A percentile compares a stretch with the other conserved stretches of the same genome.
phyloP scores from a whole-genome alignment of 441 rosid species.

The Populus tomentosa region DNA sequence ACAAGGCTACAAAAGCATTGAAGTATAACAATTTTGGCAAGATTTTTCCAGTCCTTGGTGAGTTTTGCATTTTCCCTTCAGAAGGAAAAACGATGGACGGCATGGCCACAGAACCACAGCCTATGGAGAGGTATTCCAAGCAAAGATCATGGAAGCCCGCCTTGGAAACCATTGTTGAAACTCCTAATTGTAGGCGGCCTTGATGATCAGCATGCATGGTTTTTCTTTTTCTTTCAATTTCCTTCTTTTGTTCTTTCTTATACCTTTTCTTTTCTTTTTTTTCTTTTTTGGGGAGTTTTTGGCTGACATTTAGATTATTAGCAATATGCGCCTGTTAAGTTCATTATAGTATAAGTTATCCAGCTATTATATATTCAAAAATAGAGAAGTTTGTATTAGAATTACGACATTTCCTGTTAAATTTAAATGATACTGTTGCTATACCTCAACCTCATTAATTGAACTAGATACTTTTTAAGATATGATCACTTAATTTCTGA shows the following conservation, averaged over 20 bases:
- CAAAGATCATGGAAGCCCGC: conserved; percentile 63
- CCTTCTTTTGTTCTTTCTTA: background rate
- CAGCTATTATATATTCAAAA: background rate
- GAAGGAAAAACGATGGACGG: conserved; percentile 17
- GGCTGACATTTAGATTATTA: background rate
- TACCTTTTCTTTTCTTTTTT: background rate
- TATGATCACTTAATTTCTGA: too few species aligned
- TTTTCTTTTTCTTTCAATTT: background rate
- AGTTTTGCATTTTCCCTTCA: conserved; percentile 38
- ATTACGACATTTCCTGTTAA: background rate
- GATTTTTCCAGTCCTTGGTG: conserved; percentile 40
- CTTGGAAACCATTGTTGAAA: conserved; percentile 50
- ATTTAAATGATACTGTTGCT: background rate
- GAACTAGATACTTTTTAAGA: too few species aligned
- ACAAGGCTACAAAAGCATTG: conserved; percentile 32
- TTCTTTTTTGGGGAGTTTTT: background rate
- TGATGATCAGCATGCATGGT: background rate
- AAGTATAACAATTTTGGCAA: conserved; percentile 30
- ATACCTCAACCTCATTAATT: background rate
- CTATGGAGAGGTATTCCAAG: conserved; percentile 28
- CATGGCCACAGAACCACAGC: background rate
- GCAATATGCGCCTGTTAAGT: background rate
- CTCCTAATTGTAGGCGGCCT: conserved; percentile 5
- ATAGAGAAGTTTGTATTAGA: background rate
- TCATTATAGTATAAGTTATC: background rate